phyloP scores from a whole-genome alignment of 1,284 basidiomycete species.

The Polyporus tsugae region DNA sequence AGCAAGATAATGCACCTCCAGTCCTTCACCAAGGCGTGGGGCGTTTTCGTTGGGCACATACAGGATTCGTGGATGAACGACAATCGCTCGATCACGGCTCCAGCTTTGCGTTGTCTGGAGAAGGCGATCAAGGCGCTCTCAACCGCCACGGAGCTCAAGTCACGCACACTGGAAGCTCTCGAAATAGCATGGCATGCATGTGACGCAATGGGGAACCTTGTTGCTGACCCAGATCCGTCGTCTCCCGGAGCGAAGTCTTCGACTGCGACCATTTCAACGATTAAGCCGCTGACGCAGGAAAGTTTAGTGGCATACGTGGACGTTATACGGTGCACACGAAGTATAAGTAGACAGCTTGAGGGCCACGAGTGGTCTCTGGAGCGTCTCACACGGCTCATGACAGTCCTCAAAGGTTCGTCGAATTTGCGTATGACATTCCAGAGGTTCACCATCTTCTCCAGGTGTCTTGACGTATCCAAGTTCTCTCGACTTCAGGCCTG shows the following conservation, averaged over 20 bases:
- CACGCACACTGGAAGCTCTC: slow-evolving; percentile 58
- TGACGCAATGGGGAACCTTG: slow-evolving; percentile 67
- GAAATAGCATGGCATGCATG: slow-evolving; percentile 78
- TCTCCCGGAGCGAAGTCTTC: slow-evolving; percentile 18
- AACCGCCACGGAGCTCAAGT: slow-evolving; percentile 48
- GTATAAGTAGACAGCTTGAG: slow-evolving; percentile 54
- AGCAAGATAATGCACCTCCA: slow-evolving; percentile 77
- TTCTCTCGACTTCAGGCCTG: slow-evolving; percentile 88
- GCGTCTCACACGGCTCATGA: slow-evolving; percentile 73
- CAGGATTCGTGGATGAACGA: slow-evolving; percentile 76
- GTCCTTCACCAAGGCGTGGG: slow-evolving; percentile 77
- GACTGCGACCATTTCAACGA: slow-evolving; percentile 23
- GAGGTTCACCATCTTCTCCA: slow-evolving; percentile 37
- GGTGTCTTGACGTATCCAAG: slow-evolving; percentile 82
- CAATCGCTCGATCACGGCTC: slow-evolving; percentile 74
- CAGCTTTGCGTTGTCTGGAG: slow-evolving; percentile 84
- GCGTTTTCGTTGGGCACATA: slow-evolving; percentile 74
- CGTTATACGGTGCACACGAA: slow-evolving; percentile 69
- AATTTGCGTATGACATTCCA: slow-evolving; percentile 33
- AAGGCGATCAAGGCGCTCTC: slow-evolving; percentile 71
- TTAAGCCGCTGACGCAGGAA: slow-evolving; percentile 82
- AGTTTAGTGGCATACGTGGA: slow-evolving; percentile 85
- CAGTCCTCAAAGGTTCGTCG: slow-evolving; percentile 74
- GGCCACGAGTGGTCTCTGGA: slow-evolving; percentile 71
- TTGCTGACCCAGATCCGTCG: slow-evolving; percentile 29